phyloP scores from a whole-genome alignment of 208 protist species.

The Leishmania mexicana region DNA sequence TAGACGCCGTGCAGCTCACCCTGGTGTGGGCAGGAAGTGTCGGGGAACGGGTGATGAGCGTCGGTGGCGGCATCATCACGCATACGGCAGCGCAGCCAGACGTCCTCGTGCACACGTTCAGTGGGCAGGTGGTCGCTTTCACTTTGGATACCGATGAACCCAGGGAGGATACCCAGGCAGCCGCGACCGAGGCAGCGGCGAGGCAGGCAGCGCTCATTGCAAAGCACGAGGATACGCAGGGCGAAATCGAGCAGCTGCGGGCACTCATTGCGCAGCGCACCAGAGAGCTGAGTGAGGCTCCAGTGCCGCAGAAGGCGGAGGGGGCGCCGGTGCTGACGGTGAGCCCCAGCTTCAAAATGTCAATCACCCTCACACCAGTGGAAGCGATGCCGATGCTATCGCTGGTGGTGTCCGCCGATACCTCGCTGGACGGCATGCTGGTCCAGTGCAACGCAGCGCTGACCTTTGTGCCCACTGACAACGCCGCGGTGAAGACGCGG shows the following conservation, averaged over 20 bases:
- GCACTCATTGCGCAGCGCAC: conserved; percentile 39
- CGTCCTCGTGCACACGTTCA: conserved; percentile 80
- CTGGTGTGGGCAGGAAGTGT: conserved; percentile 50
- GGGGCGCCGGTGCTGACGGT: conserved; percentile 47
- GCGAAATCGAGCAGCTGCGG: conserved; percentile 55
- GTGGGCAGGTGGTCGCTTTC: conserved; percentile 73
- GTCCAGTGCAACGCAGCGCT: conserved; percentile 49
- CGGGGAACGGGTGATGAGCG: conserved; percentile 63
- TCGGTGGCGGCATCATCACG: conserved; percentile 71
- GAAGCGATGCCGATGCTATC: conserved; percentile 55
- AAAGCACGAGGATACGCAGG: conserved; percentile 40
- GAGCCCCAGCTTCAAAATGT: conserved; percentile 66
- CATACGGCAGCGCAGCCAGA: conserved; percentile 39
- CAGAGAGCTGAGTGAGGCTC: conserved; percentile 39
- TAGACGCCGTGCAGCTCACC: conserved; percentile 30
- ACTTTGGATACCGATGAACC: conserved; percentile 40
- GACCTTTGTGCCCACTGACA: conserved; percentile 48
- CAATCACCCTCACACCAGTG: conserved; percentile 52
- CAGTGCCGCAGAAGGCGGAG: conserved; percentile 16
- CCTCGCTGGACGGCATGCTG: conserved; percentile 53
- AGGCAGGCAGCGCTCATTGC: conserved; percentile 22
- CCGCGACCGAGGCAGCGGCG: conserved; percentile 23
- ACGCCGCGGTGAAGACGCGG: conserved; percentile 33
- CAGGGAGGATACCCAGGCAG: conserved; percentile 24
- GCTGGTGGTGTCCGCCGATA: conserved; percentile 59